These are phyloP conservation scores for Meyerozyma smithsonii DNA, from an alignment of 1,139 yeast species.

Conservation along the genomic window DNA sequence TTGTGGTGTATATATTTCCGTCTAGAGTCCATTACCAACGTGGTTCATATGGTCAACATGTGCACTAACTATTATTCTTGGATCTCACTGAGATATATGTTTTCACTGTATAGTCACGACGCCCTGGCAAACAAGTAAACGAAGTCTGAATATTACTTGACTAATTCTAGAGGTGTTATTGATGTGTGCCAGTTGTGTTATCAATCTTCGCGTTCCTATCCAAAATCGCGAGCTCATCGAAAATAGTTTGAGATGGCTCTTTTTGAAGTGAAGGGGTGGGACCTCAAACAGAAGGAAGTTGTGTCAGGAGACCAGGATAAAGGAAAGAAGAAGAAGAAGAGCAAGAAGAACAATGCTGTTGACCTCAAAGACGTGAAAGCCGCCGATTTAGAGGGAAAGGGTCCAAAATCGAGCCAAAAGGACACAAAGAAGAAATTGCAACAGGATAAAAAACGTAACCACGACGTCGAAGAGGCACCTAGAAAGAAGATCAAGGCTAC, in stretches of 20 bases:
- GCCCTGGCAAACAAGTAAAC: too few species aligned
- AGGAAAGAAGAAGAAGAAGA: slow-evolving; percentile 25
- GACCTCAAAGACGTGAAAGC: slow-evolving; percentile 11
- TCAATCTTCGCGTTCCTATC: not conserved
- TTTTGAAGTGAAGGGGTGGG: slow-evolving; percentile 83
- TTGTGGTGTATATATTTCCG: not conserved
- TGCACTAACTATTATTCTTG: too few species aligned
- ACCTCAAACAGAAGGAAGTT: slow-evolving; percentile 51
- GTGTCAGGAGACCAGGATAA: slow-evolving; percentile 34
- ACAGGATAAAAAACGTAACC: slow-evolving; percentile 3
- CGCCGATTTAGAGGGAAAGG: slow-evolving; percentile 9
- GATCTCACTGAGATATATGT: too few species aligned
- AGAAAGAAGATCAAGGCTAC: slow-evolving; percentile 5
- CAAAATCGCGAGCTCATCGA: slow-evolving; percentile 3
- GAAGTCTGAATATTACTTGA: too few species aligned
- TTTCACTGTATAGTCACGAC: too few species aligned
- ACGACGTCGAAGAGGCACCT: not conserved
- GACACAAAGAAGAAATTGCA: slow-evolving; percentile 1
- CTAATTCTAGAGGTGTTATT: too few species aligned
- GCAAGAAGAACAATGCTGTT: slow-evolving; percentile 10
- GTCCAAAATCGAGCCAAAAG: not conserved
- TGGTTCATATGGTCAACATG: not conserved
- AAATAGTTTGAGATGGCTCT: slow-evolving; percentile 47
- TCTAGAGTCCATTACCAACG: not conserved
- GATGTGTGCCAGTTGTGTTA: not conserved